Base-by-base conservation (phyloP, 371 early-diverging fungal genomes). In the Mucor lusitanicus region DNA sequence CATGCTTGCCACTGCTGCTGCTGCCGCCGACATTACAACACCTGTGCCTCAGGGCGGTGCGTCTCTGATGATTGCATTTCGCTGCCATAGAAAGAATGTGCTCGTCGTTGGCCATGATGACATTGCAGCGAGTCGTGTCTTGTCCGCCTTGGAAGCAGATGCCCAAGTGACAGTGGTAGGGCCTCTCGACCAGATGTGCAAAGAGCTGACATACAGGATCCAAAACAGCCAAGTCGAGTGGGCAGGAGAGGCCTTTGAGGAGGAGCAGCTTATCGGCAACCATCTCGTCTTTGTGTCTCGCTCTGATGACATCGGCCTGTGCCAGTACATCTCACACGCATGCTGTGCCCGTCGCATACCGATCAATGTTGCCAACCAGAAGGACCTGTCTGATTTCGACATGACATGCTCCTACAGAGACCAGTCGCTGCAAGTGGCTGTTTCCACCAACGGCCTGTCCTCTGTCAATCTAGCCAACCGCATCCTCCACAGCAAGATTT, bases 381-480 rank as follows among this genome's bases (percentile, higher is more conserved):
- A 88, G 44, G 89, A 91, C 12, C 74, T 90, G 25, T 93, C 91
- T 66, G 91, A 93, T 62, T 92, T 93, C 68, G 91, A 84, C 81
- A 91, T 92, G 83, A 90, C 90, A 67, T 88, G 90, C 15, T 87
- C 84, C 25, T 84, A 88, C 61, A 78, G 90, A 5, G 90, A 90
- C 56, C 88, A 88, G 30, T 84, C 88, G n/a, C 68, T 90, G 17
- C 91, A 92, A 71, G 82, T 93, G 58, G 92, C 90, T 1, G 90
- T 93, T 6, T 89, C 91, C 28, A 92, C 92, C 1, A 92, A 91
- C 61, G 90, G 91, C 0, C 85, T 86, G 64, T 92, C 92, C 0
- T 90, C 92, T 13, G 60, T 60, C 7, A 78, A 91, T 12, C 71
- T 92, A 28, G 88, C 88, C 8, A 88, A 86, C 63, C 76, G 91